Base-by-base conservation (phyloP, 805 yeast species). In the Candida ponderosae region DNA sequence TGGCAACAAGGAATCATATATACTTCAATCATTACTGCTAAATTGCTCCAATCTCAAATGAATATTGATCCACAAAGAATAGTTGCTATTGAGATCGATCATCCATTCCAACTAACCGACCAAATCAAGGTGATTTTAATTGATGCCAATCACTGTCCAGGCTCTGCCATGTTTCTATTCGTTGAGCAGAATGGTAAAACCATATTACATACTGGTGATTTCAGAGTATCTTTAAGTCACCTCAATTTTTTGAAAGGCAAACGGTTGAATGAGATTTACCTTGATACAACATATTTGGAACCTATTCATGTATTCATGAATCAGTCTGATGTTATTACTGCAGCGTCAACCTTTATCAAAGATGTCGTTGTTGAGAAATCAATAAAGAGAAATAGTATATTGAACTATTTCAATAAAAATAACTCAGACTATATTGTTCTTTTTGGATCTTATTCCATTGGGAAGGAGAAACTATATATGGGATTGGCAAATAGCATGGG, bases 91-190 rank as follows among this genome's bases (percentile, higher is more conserved):
- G 70, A 72, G 1, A 59, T 75, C 45, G 60, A 76, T 28, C 55
- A 57, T 34, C 52, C 62, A 15, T 47, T 63, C 34, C 56, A 60
- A 27, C 52, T 72, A 6, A 62, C 60, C 0, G 69, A 74, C 14
- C 60, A 59, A 16, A 63, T 72, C 0, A 66, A 65, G 27, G 88
- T 87, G 0, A 72, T 78, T 0, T 64, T 79, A 11, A 59, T 81
- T 6, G 88, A 85, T 47, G 98, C 97, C 0, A 90, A 93, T 48
- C 98, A 93, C 59, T 93, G 98, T 58, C 98, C 98, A 1, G 98
- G 98, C 2, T 86, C 97, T 3, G 86, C 76, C 0, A 72, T 93
- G 0, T 83, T 89, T 41, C 58, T 88, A 11, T 82, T 86, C 18
- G 24, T 18, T 29, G 41, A 42, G 8, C 30, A 36, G 2, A 59